Evolutionary conservation across 306 rosid species (phyloP).

Genomic region (Hylodesmum podocarpum): DNA sequence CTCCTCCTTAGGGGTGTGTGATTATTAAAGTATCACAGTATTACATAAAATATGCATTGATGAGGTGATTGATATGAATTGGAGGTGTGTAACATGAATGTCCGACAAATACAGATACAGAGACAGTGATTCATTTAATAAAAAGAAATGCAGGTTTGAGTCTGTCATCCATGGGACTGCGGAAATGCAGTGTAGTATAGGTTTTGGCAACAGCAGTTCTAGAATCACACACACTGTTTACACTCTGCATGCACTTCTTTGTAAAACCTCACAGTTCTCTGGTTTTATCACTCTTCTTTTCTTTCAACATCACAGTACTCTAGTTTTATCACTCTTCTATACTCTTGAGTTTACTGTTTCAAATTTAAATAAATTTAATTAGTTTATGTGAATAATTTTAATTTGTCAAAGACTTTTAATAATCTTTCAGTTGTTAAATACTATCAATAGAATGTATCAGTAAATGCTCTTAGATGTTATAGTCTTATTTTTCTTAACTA

Average conservation of each 20-base stretch:
- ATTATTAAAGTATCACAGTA: no score
- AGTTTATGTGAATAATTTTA: no score
- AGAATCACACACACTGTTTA: neutral
- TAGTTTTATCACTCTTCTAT: no score
- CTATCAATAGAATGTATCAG: no score
- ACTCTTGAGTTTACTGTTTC: no score
- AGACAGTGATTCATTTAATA: conserved; percentile 22
- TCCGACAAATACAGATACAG: conserved; percentile 31
- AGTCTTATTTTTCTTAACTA: no score
- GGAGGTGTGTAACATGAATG: conserved; percentile 24
- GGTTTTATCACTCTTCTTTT: neutral
- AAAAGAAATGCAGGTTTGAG: neutral
- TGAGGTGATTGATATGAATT: conserved; percentile 30
- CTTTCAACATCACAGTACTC: neutral
- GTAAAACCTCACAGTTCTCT: neutral
- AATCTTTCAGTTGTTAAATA: no score
- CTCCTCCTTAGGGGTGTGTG: no score
- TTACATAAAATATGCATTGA: conserved; percentile 16
- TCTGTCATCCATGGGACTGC: neutral
- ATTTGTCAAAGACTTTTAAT: no score
- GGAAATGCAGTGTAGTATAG: conserved; percentile 4
- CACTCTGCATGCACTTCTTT: neutral
- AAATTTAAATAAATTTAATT: no score
- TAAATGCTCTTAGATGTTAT: no score
- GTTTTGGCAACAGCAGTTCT: conserved; percentile 22